Evolutionary conservation across 2,329 filamentous ascomycete species (phyloP).

Genomic region (Sphaerostilbella broomeana): DNA sequence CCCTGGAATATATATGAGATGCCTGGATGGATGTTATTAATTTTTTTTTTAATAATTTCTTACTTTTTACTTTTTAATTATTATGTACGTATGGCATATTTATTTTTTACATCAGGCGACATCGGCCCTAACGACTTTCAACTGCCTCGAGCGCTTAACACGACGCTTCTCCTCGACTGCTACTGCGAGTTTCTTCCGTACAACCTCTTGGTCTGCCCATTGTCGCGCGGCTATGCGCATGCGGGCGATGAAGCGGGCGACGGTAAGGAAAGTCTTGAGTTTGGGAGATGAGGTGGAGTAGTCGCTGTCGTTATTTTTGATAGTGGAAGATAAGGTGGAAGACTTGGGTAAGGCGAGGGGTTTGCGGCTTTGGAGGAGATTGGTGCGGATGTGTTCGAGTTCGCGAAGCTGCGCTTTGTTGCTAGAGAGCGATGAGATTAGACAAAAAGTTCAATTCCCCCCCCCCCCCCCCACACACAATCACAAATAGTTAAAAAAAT

Average conservation of each 20-base stretch:
- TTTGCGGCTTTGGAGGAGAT: slow-evolving; percentile 34
- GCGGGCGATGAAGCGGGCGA: slow-evolving; percentile 48
- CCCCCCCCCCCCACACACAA: no score
- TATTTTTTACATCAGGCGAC: background rate
- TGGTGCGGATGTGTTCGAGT: slow-evolving; percentile 66
- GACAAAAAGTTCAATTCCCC: no score
- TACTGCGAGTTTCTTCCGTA: slow-evolving; percentile 41
- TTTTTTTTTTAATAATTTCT: no score
- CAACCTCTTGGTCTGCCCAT: slow-evolving; percentile 48
- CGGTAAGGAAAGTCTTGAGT: slow-evolving; percentile 40
- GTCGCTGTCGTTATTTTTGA: no score
- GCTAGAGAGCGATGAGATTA: no score
- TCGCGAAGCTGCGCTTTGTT: slow-evolving; percentile 88
- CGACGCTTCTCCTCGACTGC: slow-evolving; percentile 42
- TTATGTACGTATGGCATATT: background rate
- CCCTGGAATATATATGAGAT: no score
- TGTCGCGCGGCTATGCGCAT: slow-evolving; percentile 40
- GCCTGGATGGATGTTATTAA: no score
- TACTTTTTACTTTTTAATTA: no score
- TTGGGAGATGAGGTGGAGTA: slow-evolving; percentile 20
- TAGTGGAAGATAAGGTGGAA: slow-evolving; percentile 12
- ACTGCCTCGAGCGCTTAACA: slow-evolving; percentile 35
- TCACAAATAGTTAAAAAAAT: no score
- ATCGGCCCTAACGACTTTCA: slow-evolving; percentile 35
- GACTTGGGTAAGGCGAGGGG: slow-evolving; percentile 26